Conservation (phyloP, 345 rosid genomes). For the Physaria fendleri region DNA sequence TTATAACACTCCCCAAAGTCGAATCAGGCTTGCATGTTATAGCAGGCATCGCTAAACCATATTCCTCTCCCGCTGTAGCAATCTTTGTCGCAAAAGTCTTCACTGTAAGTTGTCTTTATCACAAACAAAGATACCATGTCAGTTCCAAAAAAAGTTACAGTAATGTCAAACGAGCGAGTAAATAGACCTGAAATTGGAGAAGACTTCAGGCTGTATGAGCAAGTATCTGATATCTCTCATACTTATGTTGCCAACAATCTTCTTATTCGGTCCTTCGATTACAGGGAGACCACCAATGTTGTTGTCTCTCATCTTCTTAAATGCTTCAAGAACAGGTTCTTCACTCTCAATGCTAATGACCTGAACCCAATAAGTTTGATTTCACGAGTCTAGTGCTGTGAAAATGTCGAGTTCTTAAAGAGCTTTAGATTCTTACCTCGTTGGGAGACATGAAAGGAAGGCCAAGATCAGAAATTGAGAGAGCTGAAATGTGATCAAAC, state of each 20-base stretch:
- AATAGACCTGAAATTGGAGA: conserved; percentile 66
- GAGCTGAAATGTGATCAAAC: conserved; percentile 67
- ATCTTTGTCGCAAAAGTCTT: conserved; percentile 50
- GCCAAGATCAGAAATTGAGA: conserved; percentile 67
- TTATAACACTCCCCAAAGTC: conserved; percentile 61
- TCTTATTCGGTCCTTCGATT: conserved; percentile 32
- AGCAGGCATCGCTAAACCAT: conserved; percentile 46
- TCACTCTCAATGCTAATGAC: conserved; percentile 52
- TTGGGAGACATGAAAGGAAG: conserved; percentile 70
- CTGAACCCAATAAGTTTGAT: conserved; percentile 20
- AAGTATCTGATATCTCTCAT: conserved; percentile 62
- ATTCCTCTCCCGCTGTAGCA: conserved; percentile 35
- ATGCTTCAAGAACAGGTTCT: conserved; percentile 74
- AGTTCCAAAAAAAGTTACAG: neutral
- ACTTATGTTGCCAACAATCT: conserved; percentile 39
- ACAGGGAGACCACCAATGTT: conserved; percentile 87
- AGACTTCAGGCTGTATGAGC: conserved; percentile 72
- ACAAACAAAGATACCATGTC: neutral
- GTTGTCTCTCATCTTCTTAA: conserved; percentile 62
- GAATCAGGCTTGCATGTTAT: conserved; percentile 55
- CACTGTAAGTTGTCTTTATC: conserved; percentile 56
- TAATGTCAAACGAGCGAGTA: neutral
- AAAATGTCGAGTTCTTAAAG: neutral
- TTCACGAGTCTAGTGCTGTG: neutral
- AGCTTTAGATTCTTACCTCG: conserved; percentile 36